Conservation (phyloP, 768 basidiomycete genomes). For the Mycena chlorophos region DNA sequence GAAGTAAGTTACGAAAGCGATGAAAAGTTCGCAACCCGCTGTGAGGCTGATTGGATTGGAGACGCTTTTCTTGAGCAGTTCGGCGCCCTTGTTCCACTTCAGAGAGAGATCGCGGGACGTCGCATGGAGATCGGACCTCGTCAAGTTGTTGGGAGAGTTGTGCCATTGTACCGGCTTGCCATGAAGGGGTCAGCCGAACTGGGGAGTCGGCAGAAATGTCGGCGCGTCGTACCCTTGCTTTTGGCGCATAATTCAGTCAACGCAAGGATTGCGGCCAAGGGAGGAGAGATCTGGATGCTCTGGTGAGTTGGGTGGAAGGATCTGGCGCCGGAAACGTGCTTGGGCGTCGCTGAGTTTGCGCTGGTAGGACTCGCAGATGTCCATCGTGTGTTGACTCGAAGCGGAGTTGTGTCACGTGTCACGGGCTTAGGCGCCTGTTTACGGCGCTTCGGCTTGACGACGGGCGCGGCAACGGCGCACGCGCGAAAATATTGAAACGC, state of each 20-base stretch:
- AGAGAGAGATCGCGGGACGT: background rate
- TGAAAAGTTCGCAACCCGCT: slow-evolving; percentile 90
- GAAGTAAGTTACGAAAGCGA: slow-evolving; percentile 82
- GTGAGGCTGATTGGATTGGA: slow-evolving; percentile 81
- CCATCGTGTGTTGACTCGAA: slow-evolving; percentile 28
- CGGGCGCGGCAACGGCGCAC: no score
- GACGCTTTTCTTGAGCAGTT: slow-evolving; percentile 57
- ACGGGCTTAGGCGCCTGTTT: no score
- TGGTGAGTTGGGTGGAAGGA: background rate
- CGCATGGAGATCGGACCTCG: slow-evolving; percentile 31
- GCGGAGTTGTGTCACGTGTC: no score
- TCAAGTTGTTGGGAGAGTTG: slow-evolving; percentile 87
- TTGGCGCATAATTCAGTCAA: slow-evolving; percentile 79
- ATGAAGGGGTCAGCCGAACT: slow-evolving; percentile 16
- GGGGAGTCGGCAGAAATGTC: slow-evolving; percentile 1
- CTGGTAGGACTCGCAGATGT: slow-evolving; percentile 48
- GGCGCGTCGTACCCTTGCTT: slow-evolving; percentile 62
- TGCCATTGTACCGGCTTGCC: slow-evolving; percentile 83
- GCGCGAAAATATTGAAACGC: no score
- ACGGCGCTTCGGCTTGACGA: no score
- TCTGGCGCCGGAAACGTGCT: slow-evolving; percentile 51
- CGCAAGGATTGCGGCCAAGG: slow-evolving; percentile 85
- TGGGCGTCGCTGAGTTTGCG: slow-evolving; percentile 54
- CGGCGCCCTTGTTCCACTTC: slow-evolving; percentile 48
- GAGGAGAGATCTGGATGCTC: slow-evolving; percentile 65